These are phyloP conservation scores for Rhizopus arrhizus DNA, from an alignment of 371 early-diverging fungal species.

Conservation along the genomic window DNA sequence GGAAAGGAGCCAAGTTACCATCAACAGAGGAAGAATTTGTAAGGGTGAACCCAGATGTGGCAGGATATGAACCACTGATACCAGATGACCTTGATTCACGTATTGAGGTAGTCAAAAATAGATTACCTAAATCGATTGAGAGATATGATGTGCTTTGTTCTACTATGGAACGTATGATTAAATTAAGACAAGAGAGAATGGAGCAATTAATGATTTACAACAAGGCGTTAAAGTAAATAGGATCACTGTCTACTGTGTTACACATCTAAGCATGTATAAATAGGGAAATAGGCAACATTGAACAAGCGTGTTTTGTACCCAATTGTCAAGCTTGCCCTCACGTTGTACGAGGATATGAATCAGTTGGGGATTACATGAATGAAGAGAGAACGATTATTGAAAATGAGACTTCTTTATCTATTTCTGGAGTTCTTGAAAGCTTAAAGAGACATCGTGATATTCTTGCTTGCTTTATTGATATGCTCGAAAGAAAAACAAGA, in stretches of 20 bases:
- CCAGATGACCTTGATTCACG: slow-evolving; percentile 50
- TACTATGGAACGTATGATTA: slow-evolving; percentile 59
- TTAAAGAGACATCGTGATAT: slow-evolving; percentile 71
- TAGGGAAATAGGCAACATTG: slow-evolving; percentile 43
- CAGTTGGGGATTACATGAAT: slow-evolving; percentile 52
- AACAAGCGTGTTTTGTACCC: slow-evolving; percentile 50
- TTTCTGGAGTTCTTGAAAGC: slow-evolving; percentile 60
- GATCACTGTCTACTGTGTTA: background rate
- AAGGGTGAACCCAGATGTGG: slow-evolving; percentile 30
- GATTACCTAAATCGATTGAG: slow-evolving; percentile 44
- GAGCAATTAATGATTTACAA: slow-evolving; percentile 51
- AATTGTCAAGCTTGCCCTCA: slow-evolving; percentile 58
- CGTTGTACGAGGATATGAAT: slow-evolving; percentile 52
- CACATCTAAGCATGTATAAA: background rate
- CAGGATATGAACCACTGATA: slow-evolving; percentile 26
- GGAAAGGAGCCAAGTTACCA: slow-evolving; percentile 41
- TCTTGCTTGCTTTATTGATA: slow-evolving; percentile 35
- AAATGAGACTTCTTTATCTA: slow-evolving; percentile 9
- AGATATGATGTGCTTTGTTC: slow-evolving; percentile 59
- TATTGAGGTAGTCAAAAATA: slow-evolving; percentile 28
- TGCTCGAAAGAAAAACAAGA: slow-evolving; percentile 28
- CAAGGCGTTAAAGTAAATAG: slow-evolving; percentile 51
- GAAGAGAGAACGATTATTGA: slow-evolving; percentile 44
- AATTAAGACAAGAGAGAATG: slow-evolving; percentile 56
- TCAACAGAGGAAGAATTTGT: slow-evolving; percentile 46